Percentiles rank a stretch among this genome's conserved stretches.
These are phyloP conservation scores for Wallacemonas sp. DNA, from an alignment of 208 protist genomes.

Conservation along the genomic window DNA sequence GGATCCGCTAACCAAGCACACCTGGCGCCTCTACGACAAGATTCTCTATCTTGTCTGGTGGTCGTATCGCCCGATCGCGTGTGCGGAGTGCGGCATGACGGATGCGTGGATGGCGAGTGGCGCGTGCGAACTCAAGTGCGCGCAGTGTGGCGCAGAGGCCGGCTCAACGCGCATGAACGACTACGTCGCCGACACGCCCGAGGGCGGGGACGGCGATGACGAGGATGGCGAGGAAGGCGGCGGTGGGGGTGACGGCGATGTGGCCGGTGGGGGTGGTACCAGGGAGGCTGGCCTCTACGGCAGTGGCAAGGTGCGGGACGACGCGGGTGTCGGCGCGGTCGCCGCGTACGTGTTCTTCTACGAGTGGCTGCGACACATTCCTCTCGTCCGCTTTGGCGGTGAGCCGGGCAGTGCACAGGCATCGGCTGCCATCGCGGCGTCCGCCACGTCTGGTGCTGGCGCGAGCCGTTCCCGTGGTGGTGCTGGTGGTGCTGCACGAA, in stretches of 20 bases:
- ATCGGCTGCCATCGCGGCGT: background rate
- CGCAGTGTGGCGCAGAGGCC: conserved; percentile 55
- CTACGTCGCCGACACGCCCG: conserved; percentile 43
- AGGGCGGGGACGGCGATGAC: conserved; percentile 30
- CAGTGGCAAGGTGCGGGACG: background rate
- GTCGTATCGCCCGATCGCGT: conserved; percentile 60
- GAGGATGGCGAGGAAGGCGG: conserved; percentile 24
- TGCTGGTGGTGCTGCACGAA: background rate
- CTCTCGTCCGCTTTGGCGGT: conserved; percentile 18
- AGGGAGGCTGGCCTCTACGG: background rate
- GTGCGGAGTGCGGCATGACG: conserved; percentile 65
- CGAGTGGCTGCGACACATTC: conserved; percentile 61
- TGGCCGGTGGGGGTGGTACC: conserved; percentile 11
- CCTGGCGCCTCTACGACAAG: conserved; percentile 74
- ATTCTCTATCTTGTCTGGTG: conserved; percentile 88
- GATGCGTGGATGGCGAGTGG: conserved; percentile 69
- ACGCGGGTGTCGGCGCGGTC: conserved; percentile 27
- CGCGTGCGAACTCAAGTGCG: conserved; percentile 66
- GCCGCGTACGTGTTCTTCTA: conserved; percentile 64
- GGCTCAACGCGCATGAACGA: conserved; percentile 58
- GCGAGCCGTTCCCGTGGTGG: background rate
- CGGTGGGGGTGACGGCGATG: background rate
- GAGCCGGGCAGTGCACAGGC: no score
- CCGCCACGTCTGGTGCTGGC: background rate
- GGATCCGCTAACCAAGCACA: conserved; percentile 41